Evolutionary conservation across 805 yeast genomes (phyloP).

Genomic region (Kazachstania taianensis): DNA sequence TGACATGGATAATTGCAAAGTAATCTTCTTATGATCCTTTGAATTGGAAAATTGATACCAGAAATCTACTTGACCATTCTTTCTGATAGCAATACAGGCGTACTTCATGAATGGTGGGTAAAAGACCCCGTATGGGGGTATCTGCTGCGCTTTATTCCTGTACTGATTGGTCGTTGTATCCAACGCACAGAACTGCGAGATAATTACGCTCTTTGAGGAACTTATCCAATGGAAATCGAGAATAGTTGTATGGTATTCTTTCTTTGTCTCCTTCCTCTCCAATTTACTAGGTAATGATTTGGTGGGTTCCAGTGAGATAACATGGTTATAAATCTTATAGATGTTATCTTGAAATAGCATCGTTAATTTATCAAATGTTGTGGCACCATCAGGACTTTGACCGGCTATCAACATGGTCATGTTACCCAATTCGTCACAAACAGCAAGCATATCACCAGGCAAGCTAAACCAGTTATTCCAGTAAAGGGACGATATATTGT

Average conservation of each 20-base stretch:
- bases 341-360: slow-evolving; percentile 33
- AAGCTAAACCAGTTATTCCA: slow-evolving; percentile 53
- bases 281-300: slow-evolving; percentile 31
- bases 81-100: slow-evolving; percentile 28
- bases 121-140: slow-evolving; percentile 28
- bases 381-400: slow-evolving; percentile 30
- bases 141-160: slow-evolving; percentile 27
- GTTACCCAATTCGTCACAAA: slow-evolving; percentile 64
- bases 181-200: slow-evolving; percentile 25
- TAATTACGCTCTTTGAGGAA: slow-evolving; percentile 30
- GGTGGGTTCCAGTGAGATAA: slow-evolving; percentile 16
- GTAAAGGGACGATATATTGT: slow-evolving; percentile 37
- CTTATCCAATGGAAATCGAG: slow-evolving; percentile 37
- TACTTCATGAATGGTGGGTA: slow-evolving; percentile 31
- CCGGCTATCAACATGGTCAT: slow-evolving; percentile 48
- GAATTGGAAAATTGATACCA: slow-evolving; percentile 33
- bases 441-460: slow-evolving; percentile 70
- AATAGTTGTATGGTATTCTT: slow-evolving; percentile 26
- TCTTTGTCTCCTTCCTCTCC: slow-evolving; percentile 31
- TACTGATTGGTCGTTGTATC: slow-evolving; percentile 20
- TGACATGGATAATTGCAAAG: slow-evolving; percentile 19
- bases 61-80: slow-evolving; percentile 29
- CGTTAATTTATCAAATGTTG: slow-evolving; percentile 26
- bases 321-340: slow-evolving; percentile 23
- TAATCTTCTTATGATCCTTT: slow-evolving; percentile 29